phyloP scores from a whole-genome alignment of 176 grass and related monocot species.

The Pontederia paniculata region DNA sequence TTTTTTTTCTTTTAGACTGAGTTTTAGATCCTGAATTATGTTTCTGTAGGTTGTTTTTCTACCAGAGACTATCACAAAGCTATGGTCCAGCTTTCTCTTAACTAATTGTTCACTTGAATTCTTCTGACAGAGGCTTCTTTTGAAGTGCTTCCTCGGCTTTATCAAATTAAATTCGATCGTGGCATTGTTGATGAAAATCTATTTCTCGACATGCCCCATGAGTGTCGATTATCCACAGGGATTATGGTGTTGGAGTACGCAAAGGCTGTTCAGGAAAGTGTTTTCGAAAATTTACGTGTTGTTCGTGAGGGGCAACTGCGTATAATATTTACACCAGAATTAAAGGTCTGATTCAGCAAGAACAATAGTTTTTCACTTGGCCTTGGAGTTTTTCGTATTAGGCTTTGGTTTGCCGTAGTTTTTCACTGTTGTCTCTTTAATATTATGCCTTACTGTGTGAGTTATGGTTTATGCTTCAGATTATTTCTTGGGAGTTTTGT shows the following conservation, averaged over 20 bases:
- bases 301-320: conserved; percentile 76
- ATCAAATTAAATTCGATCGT: conserved; percentile 95
- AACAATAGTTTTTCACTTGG: not conserved
- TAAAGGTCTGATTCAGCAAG: conserved; percentile 40
- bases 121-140: conserved; percentile 56
- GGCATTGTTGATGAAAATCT: conserved; percentile 81
- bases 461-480: conserved; percentile 25
- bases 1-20: too few relatives aligned
- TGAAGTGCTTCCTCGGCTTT: conserved; percentile 92
- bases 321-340: conserved; percentile 91
- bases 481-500: conserved; percentile 97
- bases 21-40: too few relatives aligned
- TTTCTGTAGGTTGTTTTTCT: too few relatives aligned
- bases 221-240: conserved; percentile 66
- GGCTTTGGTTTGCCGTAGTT: not conserved
- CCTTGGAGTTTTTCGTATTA: conserved; percentile 3
- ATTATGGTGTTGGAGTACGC: conserved; percentile 70
- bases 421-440: not conserved
- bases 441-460: conserved; percentile 19
- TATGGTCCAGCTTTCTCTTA: too few relatives aligned
- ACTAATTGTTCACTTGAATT: not conserved
- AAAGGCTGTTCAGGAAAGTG: conserved; percentile 86
- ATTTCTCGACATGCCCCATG: conserved; percentile 76
- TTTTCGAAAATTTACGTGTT: conserved; percentile 87
- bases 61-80: too few relatives aligned